These are phyloP conservation scores for Cyberlindnera amylophila DNA, from an alignment of 805 yeast species.

Conservation along the genomic window DNA sequence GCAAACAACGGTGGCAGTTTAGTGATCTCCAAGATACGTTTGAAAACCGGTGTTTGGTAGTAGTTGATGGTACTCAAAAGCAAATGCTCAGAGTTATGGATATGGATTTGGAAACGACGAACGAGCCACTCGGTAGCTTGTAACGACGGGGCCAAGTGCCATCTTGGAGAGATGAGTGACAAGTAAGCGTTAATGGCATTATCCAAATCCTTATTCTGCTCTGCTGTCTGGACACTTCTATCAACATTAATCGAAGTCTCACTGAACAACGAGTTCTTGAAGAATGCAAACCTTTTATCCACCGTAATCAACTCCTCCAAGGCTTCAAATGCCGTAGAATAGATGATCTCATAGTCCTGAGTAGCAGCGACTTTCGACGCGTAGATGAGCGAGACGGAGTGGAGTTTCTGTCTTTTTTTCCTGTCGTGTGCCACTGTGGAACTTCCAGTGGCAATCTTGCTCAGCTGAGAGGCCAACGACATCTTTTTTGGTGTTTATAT, in stretches of 20 bases:
- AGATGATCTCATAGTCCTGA: constrained; percentile 86
- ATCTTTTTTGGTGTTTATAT: constrained; percentile 27
- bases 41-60: constrained; percentile 68
- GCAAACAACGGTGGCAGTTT: constrained; percentile 74
- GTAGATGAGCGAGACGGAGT: constrained; percentile 82
- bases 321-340: constrained; percentile 68
- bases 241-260: constrained; percentile 78
- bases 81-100: constrained; percentile 71
- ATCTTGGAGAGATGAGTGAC: constrained; percentile 68
- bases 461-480: constrained; percentile 79
- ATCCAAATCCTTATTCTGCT: constrained; percentile 70
- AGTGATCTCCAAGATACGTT: constrained; percentile 70
- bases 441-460: constrained; percentile 58
- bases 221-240: constrained; percentile 76
- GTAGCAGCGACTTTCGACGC: constrained; percentile 87
- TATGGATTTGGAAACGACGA: constrained; percentile 82
- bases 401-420: constrained; percentile 80
- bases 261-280: constrained; percentile 71
- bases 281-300: constrained; percentile 72
- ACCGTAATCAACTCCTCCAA: constrained; percentile 64
- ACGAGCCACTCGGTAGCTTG: constrained; percentile 93
- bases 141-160: constrained; percentile 70
- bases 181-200: constrained; percentile 72
- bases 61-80: constrained; percentile 77
- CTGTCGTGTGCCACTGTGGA: constrained; percentile 80